These are phyloP conservation scores for Mortierella sp. DNA, from an alignment of 371 early-diverging fungal genomes.

Conservation along the genomic window DNA sequence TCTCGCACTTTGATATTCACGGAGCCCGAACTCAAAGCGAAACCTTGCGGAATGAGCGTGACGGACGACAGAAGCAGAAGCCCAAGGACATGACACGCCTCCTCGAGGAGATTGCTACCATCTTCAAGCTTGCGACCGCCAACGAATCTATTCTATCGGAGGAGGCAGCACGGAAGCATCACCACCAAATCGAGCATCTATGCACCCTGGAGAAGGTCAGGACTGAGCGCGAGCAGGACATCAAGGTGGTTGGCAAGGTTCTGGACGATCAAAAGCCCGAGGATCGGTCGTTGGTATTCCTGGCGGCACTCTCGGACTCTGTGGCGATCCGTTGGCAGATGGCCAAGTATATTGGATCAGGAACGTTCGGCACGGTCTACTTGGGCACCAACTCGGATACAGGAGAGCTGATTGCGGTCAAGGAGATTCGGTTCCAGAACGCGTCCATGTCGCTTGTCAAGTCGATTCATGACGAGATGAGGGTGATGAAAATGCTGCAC, in stretches of 20 bases:
- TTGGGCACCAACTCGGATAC: constrained; percentile 88
- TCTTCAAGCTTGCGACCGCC: constrained; percentile 33
- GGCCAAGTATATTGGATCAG: constrained; percentile 89
- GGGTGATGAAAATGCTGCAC: constrained; percentile 88
- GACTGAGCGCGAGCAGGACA: constrained; percentile 66
- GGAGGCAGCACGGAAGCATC: constrained; percentile 62
- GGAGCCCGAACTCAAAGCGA: constrained; percentile 74
- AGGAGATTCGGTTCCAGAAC: constrained; percentile 92
- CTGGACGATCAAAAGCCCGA: constrained; percentile 84
- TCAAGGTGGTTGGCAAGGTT: constrained; percentile 80
- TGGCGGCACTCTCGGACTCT: constrained; percentile 82
- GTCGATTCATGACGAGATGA: constrained; percentile 91
- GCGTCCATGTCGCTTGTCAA: constrained; percentile 78
- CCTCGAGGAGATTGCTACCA: constrained; percentile 36
- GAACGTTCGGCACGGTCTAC: constrained; percentile 90
- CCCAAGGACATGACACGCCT: constrained; percentile 32
- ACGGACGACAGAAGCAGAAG: constrained; percentile 55
- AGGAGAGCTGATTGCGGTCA: constrained; percentile 93
- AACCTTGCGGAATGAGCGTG: constrained; percentile 53
- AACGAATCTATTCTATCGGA: constrained; percentile 60
- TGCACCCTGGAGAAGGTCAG: constrained; percentile 66
- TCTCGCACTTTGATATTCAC: constrained; percentile 85
- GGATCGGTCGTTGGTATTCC: constrained; percentile 80
- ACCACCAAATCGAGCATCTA: constrained; percentile 70
- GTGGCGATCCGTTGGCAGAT: constrained; percentile 90